Base-by-base conservation (phyloP, 306 rosid species). In the Hylodesmum podocarpum region DNA sequence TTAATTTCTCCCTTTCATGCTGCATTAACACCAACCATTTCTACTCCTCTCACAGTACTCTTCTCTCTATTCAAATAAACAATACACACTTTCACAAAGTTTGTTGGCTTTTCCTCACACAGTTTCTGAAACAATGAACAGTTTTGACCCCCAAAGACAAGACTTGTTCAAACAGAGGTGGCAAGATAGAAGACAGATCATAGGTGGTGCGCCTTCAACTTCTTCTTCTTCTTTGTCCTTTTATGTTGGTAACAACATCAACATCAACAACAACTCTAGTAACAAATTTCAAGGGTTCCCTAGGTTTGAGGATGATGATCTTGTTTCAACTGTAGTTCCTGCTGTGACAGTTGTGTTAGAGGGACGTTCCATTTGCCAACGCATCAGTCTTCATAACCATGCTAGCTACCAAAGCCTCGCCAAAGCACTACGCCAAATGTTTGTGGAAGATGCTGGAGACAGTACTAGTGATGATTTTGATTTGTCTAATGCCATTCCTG, bases 301-400 rank as follows among this genome's bases (percentile, higher is more conserved):
- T 15, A 76, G 37, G 65, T 79, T 87, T 4, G 91, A 78, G 6
- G 84, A 77, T 4, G 90, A 85, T 31, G 96, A 87, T 76, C 84
- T 84, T 6, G 86, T 84, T 0, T 77, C 98, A 13, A 47, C 79
- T 3, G 86, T 91, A 39, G 83, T 85, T 25, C 98, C 96, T 3
- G 86, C 92, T 1, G 96, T 91, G 47, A 93, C 97, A 8, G 93
- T 93, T 16, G 97, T 88, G n/a, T 80, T 93, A 0, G 98, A 93
- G 70, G 98, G 98, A 22, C 93, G 97, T 29, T 87, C 97, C 43
- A 91, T 93, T 84, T 91, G 96, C 86, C 98, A 93, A 11, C 93
- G 93, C 68, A 91, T 93, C 81, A 88, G 84, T 80, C 97, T 93
- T 79, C 94, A 91, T 49, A 88, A 86, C 63, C 97, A 89, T 69